These are phyloP conservation scores for Leptodermis oblonga DNA, from an alignment of 257 asterid species.

Conservation along the genomic window DNA sequence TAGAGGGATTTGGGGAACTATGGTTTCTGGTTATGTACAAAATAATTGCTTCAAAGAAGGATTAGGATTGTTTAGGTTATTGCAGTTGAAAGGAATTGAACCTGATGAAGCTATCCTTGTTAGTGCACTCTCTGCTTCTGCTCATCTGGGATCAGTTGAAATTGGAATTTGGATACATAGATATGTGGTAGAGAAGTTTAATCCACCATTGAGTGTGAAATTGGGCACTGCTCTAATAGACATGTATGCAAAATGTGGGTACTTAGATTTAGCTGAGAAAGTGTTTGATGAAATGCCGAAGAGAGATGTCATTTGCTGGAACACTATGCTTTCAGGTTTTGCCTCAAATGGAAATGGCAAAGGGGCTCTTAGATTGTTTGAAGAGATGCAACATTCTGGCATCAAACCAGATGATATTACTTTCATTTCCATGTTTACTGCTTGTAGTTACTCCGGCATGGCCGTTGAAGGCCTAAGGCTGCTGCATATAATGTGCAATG, in stretches of 20 bases:
- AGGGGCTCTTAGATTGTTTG: constrained; percentile 40
- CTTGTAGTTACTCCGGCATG: constrained; percentile 61
- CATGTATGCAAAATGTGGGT: constrained; percentile 71
- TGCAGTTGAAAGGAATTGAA: constrained; percentile 53
- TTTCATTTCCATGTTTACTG: constrained; percentile 53
- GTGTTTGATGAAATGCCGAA: constrained; percentile 53
- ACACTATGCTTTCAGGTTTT: constrained; percentile 61
- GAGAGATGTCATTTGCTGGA: constrained; percentile 64
- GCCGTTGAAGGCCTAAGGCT: constrained; percentile 50
- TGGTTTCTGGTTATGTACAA: constrained; percentile 73
- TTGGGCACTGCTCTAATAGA: constrained; percentile 58
- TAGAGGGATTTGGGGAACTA: constrained; percentile 69
- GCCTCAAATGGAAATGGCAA: constrained; percentile 63
- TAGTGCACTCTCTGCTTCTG: constrained; percentile 56
- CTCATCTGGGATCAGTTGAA: constrained; percentile 59
- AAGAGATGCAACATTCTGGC: constrained; percentile 45
- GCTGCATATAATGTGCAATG: constrained; percentile 42
- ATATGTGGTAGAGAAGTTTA: constrained; percentile 34
- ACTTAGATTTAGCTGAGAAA: constrained; percentile 44
- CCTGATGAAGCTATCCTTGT: constrained; percentile 67
- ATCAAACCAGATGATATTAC: constrained; percentile 52
- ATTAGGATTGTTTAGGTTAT: constrained; percentile 48
- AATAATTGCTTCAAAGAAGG: constrained; percentile 77
- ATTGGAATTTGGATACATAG: constrained; percentile 67
- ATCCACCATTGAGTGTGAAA: constrained; percentile 27